Base-by-base conservation (phyloP, 2,329 filamentous ascomycete genomes). In the Emericellopsis atlantica region DNA sequence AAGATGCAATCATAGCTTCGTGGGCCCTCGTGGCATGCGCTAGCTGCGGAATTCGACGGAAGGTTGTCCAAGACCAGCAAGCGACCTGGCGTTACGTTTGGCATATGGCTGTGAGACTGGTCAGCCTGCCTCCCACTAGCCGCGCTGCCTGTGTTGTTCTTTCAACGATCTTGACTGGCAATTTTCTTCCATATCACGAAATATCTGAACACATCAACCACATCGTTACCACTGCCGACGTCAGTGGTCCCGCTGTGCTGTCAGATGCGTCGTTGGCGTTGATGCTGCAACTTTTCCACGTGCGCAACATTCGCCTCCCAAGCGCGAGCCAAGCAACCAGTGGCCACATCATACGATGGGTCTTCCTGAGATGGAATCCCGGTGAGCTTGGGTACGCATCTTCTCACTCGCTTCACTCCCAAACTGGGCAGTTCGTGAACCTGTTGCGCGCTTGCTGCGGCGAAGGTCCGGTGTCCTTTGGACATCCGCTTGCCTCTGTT, bases 11-110 rank as follows among this genome's bases (percentile, higher is more conserved):
- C 8, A 65, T 81, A 33, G 74, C 80, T 7, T 85, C 80, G 0
- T 98, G 92, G 92, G 81, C 87, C 15, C 77, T 94, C 66, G 58
- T 95, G 40, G 81, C 80, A n/a, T 76, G 87, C 54, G 70, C 85
- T 46, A 85, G 42, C 12, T 44, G 34, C 40, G 38, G 32, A 5
- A n/a, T 22, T 18, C 23, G 21, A 29, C 43, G 44, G 5, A 46
- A 49, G 31, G 33, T 43, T 54, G 35, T 53, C 78, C 10, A 60
- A 59, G 43, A 48, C 52, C 47, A 52, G 31, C 18, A 37, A 33
- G 57, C 59, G 1, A 59, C 65, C 23, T 95, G 88, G 87, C 69
- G 72, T 43, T 76, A 84, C 43, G 59, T 80, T 15, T 95, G 88
- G 85, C 81, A 87, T 48, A 64, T 84, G 8, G 77, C 83, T 23